A percentile compares a stretch with the other conserved stretches of the same genome.
Conservation (phyloP, 768 basidiomycete species). For the Tephrocybe sp. region DNA sequence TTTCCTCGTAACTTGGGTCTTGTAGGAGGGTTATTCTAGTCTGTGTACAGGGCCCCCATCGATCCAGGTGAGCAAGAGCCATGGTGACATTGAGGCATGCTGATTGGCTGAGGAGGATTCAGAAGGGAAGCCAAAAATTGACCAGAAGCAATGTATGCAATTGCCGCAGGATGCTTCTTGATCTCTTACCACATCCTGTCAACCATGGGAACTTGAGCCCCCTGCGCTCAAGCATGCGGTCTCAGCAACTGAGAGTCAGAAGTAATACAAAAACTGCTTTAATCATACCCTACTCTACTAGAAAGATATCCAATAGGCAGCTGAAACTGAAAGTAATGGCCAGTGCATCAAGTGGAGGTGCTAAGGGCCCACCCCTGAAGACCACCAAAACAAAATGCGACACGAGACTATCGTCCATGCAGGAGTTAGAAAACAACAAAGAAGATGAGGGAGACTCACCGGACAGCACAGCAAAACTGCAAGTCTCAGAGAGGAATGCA, state of each 20-base stretch:
- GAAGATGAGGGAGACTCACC: no score
- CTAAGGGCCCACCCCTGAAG: no score
- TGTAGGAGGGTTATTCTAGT: neutral
- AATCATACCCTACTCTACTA: neutral
- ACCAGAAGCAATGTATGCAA: neutral
- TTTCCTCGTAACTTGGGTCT: neutral
- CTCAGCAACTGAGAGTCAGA: neutral
- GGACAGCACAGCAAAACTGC: no score
- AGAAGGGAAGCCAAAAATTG: neutral
- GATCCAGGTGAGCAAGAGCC: neutral
- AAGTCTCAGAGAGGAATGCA: no score
- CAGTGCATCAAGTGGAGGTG: no score
- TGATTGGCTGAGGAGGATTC: slow-evolving; percentile 1
- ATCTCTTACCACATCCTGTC: neutral
- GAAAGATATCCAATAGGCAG: neutral
- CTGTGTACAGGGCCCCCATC: slow-evolving; percentile 1
- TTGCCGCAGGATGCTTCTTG: neutral
- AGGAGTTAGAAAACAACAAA: no score
- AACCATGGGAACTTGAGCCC: neutral
- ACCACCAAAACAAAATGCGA: no score
- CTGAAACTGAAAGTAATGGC: no score
- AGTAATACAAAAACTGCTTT: neutral
- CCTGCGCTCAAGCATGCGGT: neutral
- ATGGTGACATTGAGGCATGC: neutral
- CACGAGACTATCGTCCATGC: no score